Base-by-base conservation (phyloP, 306 rosid species). In the Dryas alaskensis region DNA sequence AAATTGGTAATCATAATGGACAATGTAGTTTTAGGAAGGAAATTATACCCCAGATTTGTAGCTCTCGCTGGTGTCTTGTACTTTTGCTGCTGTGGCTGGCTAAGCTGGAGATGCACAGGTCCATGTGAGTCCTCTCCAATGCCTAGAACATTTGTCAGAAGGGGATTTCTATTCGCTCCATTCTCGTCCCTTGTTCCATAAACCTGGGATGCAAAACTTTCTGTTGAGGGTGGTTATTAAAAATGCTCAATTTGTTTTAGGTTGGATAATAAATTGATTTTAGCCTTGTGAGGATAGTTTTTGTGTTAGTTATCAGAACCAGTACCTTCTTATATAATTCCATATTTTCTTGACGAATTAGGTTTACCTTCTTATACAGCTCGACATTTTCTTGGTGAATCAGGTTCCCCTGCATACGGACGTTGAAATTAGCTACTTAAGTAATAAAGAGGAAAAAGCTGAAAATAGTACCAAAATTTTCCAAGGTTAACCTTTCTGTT, bases 81-180 rank as follows among this genome's bases (percentile, higher is more conserved):
- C 69, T 77, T 77, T 65, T 86, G 83, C 52, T 77, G 87, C 67
- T 84, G 91, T 77, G 97, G 98, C 77, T 86, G 98, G 84, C 89
- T 81, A 76, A 93, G 94, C 76, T 88, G 97, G 89, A 93, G 96
- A 78, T 80, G 81, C 75, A 93, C 92, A 4, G 94, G 88, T 14
- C 77, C 83, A 27, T 83, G 77, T 50, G 87, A 76, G 79, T 86
- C 90, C 69, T 91, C 90, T 82, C 78, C 82, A 49, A 82, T 77
- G 67, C 80, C 73, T 51, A 73, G 84, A 79, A 84, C 86, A 75
- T 83, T 78, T 68, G 84, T 76, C 68, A 83, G 82, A 72, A 80
- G 78, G 60, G 75, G 70, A 70, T 70, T 74, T 80, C 76, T 82
- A 68, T 81, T 83, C 72, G 86, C 77, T 74, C 65, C 86, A 62